Conservation (phyloP, 495 filamentous ascomycete genomes). For the Lindgomyces ingoldianus region DNA sequence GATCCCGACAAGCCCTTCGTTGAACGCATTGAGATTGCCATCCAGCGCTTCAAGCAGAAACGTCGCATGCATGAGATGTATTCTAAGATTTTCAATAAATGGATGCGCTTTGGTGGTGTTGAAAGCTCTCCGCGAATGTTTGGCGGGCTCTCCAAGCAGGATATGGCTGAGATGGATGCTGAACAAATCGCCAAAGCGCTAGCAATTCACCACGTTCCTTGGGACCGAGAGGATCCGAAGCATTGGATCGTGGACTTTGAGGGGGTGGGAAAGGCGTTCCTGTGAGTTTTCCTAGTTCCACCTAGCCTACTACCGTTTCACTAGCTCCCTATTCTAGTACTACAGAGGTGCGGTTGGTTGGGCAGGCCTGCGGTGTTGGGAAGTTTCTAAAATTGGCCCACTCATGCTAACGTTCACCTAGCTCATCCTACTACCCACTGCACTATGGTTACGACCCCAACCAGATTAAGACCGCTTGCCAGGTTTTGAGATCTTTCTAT, state of each 20-base stretch:
- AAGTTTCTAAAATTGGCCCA: background rate
- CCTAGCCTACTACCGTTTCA: too few species aligned
- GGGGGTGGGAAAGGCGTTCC: constrained; percentile 71
- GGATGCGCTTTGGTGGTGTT: constrained; percentile 82
- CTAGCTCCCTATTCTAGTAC: too few species aligned
- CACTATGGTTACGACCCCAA: constrained; percentile 46
- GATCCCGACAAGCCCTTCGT: constrained; percentile 41
- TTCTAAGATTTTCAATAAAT: constrained; percentile 70
- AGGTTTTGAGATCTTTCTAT: constrained; percentile 79
- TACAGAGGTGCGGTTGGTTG: too few species aligned
- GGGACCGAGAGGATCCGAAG: constrained; percentile 45
- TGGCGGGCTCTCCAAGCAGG: constrained; percentile 57
- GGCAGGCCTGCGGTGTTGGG: too few species aligned
- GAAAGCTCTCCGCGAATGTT: constrained; percentile 67
- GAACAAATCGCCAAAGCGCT: constrained; percentile 63
- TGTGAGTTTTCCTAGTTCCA: constrained; percentile 69
- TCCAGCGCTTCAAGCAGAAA: constrained; percentile 74
- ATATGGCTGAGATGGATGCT: constrained; percentile 56
- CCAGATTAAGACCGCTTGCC: constrained; percentile 54
- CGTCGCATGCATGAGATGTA: constrained; percentile 69
- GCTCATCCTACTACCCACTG: constrained; percentile 51
- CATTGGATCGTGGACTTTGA: constrained; percentile 81
- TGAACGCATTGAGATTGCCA: constrained; percentile 76
- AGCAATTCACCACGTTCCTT: constrained; percentile 59
- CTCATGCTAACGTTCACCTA: constrained; percentile 15